Evolutionary conservation across 768 basidiomycete genomes (phyloP), one percentile per base, ranked within the genome.

Genomic region (Pisolithus microcarpus): DNA sequence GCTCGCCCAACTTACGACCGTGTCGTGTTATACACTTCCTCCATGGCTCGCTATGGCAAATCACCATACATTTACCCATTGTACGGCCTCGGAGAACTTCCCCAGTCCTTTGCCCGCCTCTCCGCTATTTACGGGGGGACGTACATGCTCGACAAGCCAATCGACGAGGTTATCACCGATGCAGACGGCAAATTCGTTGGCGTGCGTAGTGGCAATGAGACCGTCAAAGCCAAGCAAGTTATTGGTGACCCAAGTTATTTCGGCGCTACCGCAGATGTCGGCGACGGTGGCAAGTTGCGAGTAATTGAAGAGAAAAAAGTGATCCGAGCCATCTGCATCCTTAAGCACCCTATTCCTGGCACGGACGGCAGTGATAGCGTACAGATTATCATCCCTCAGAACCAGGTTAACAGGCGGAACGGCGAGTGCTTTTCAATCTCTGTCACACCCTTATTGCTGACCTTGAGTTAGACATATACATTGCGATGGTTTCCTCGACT

Each of bases 41-140:
- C 96, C 18, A 97, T 99, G 93, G 92, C 95, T 16, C 87, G 95
- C 46, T 99, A 95, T 70, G 96, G 95, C 60, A 98, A 99, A 71
- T 98, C 96, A 11, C 96, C 96, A 1, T 99, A 99, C 76, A 96
- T 99, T 65, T 99, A 99, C 75, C 96, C 96, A 15, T 79, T 97
- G 37, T 99, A 98, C 69, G 96, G 96, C 56, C 88, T 99, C 52
- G 96, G 96, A 58, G 96, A 99, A 67, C 88, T 99, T 46, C 96
- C 96, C 9, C 96, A 99, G 66, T 91, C 96, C 2, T 99, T 99
- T 65, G 96, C 96, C 7, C 91, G 96, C 61, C 82, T 99, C 49
- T 92, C 89, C 55, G 96, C 96, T 57, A 97, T 99, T 66, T 97
- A 99, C 65, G 96, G 96, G 38, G 96, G 96, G 38, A 99, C 96